These are phyloP conservation scores for Bromus sterilis DNA, from an alignment of 176 grass and related monocot species.

Conservation along the genomic window DNA sequence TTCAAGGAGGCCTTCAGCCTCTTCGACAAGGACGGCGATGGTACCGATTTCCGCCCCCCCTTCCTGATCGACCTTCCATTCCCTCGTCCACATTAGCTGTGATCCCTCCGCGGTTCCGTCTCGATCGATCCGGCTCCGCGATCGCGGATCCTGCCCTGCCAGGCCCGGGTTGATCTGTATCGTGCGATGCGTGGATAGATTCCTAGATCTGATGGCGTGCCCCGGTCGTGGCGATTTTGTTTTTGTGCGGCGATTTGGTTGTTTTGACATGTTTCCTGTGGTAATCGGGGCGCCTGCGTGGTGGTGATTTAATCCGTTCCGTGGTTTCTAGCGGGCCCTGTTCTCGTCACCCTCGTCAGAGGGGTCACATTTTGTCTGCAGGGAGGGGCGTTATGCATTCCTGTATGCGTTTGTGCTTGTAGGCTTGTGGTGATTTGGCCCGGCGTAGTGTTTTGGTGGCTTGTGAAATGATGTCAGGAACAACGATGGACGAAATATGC, in stretches of 20 bases:
- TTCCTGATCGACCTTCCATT: not conserved
- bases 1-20: constrained; percentile 83
- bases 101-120: not conserved
- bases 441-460: not conserved
- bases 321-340: not conserved
- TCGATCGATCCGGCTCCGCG: not conserved
- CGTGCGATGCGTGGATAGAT: not conserved
- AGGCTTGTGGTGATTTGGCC: not conserved
- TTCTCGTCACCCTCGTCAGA: not conserved
- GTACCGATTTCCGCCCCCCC: constrained; percentile 10
- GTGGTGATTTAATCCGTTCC: not conserved
- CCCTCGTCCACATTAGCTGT: not conserved
- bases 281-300: not conserved
- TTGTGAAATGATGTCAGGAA: not conserved
- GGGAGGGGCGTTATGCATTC: not conserved
- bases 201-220: not conserved
- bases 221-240: not conserved
- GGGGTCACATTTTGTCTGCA: not conserved
- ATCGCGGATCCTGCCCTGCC: not conserved
- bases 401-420: not conserved
- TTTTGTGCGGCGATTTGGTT: not conserved
- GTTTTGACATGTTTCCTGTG: not conserved
- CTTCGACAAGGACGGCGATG: constrained; percentile 85
- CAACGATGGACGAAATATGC: not conserved
- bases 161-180: not conserved